Conservation (phyloP, 2,329 filamentous ascomycete genomes). For the Trichoderma breve region DNA sequence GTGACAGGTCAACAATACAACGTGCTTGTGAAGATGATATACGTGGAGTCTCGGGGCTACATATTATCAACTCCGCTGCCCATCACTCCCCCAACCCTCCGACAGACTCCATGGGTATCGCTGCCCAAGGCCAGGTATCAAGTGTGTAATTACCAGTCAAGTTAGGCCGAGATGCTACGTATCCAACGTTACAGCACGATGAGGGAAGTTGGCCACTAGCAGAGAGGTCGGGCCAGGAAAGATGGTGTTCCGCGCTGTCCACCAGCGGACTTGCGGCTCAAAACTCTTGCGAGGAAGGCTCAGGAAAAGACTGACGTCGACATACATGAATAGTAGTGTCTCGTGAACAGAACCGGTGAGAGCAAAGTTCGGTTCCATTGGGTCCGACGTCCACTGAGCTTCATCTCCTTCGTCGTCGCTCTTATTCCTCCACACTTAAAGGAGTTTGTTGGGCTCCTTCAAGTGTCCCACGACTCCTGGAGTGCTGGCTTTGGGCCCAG, state of each 20-base stretch:
- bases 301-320: constrained; percentile 14
- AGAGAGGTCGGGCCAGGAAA: background rate
- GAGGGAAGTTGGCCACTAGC: background rate
- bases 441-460: background rate
- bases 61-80: constrained; percentile 15
- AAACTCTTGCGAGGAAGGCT: background rate
- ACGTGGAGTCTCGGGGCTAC: background rate
- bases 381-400: background rate
- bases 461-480: background rate
- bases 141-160: constrained; percentile 19
- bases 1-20: background rate
- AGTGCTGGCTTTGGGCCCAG: background rate
- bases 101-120: constrained; percentile 23
- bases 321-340: constrained; percentile 21
- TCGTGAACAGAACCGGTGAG: constrained; percentile 19
- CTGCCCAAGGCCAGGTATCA: constrained; percentile 27
- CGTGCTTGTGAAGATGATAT: background rate
- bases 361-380: background rate
- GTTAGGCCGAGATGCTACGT: constrained; percentile 28
- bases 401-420: background rate
- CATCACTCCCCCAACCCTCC: background rate
- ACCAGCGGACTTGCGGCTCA: constrained; percentile 14
- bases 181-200: constrained; percentile 4
- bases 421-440: background rate
- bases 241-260: background rate